A percentile compares a stretch with the other conserved stretches of the same genome.
phyloP scores from a whole-genome alignment of 2,329 filamentous ascomycete genomes.

The Sphaerulina vaccinii region DNA sequence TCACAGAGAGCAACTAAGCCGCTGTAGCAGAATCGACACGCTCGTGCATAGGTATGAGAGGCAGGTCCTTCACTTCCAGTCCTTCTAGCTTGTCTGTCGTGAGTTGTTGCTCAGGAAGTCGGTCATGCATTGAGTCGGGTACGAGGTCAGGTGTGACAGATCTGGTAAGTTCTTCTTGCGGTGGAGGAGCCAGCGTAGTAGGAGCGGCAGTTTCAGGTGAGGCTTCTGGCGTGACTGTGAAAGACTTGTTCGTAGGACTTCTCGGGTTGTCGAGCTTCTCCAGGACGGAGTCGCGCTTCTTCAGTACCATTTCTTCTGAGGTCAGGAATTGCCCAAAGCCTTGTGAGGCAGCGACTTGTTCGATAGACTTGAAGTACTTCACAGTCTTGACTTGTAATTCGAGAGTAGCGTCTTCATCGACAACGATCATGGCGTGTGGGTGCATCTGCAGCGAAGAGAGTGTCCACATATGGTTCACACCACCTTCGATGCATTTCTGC shows the following conservation, averaged over 20 bases:
- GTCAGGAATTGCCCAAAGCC: conserved; percentile 48
- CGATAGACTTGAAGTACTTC: conserved; percentile 52
- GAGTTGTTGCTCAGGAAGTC: conserved; percentile 25
- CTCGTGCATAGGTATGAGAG: conserved; percentile 36
- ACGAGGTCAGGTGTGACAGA: conserved; percentile 38
- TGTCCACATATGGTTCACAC: conserved; percentile 89
- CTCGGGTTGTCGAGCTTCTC: conserved; percentile 37
- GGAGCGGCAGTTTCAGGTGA: conserved; percentile 34
- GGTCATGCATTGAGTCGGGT: conserved; percentile 39
- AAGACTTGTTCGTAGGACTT: conserved; percentile 26
- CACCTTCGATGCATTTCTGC: conserved; percentile 76
- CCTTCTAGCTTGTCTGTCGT: conserved; percentile 24
- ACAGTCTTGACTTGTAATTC: conserved; percentile 49
- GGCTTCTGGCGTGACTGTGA: conserved; percentile 28
- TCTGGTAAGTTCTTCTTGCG: conserved; percentile 25
- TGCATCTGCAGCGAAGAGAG: conserved; percentile 78
- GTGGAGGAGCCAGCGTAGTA: background rate
- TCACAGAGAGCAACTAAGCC: conserved; percentile 10
- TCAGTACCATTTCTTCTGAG: conserved; percentile 31
- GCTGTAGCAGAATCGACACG: conserved; percentile 32
- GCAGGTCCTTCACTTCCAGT: conserved; percentile 34
- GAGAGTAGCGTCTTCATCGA: conserved; percentile 68
- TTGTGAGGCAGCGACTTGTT: conserved; percentile 46
- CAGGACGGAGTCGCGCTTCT: conserved; percentile 39
- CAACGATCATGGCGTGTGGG: conserved; percentile 76